These are phyloP conservation scores for Wickerhamomyces canadensis DNA, from an alignment of 805 yeast genomes.

Conservation along the genomic window DNA sequence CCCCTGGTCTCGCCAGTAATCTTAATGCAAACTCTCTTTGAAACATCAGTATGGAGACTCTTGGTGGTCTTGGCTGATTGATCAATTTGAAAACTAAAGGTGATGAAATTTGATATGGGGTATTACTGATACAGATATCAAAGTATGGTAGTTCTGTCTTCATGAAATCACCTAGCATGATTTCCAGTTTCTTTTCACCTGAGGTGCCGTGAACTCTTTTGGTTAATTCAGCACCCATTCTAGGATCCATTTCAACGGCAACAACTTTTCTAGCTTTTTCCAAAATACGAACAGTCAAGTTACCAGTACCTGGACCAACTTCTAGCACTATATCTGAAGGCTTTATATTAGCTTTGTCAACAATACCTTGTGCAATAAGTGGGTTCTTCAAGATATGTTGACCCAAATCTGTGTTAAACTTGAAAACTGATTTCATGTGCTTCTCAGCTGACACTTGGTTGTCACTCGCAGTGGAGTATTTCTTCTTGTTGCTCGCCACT, in stretches of 20 bases:
- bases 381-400: conserved; percentile 97
- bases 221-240: conserved; percentile 98
- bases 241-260: conserved; percentile 98
- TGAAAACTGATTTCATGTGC: conserved; percentile 79
- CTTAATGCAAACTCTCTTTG: conserved; percentile 96
- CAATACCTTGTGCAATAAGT: conserved; percentile 95
- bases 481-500: conserved; percentile 56
- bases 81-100: conserved; percentile 91
- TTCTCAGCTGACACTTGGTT: conserved; percentile 64
- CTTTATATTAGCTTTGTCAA: conserved; percentile 87
- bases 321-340: conserved; percentile 93
- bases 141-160: conserved; percentile 92
- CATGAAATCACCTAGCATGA: conserved; percentile 91
- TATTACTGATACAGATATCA: conserved; percentile 93
- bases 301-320: conserved; percentile 99
- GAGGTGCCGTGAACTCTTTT: conserved; percentile 98
- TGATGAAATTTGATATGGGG: conserved; percentile 96
- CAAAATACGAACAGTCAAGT: conserved; percentile 84
- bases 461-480: conserved; percentile 41
- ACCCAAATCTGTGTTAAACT: conserved; percentile 94
- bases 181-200: conserved; percentile 83
- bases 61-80: conserved; percentile 88
- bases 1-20: conserved; percentile 95
- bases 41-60: conserved; percentile 94
- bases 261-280: conserved; percentile 92